Evolutionary conservation across 1,284 basidiomycete species (phyloP).

Genomic region (Ustilago hordei): DNA sequence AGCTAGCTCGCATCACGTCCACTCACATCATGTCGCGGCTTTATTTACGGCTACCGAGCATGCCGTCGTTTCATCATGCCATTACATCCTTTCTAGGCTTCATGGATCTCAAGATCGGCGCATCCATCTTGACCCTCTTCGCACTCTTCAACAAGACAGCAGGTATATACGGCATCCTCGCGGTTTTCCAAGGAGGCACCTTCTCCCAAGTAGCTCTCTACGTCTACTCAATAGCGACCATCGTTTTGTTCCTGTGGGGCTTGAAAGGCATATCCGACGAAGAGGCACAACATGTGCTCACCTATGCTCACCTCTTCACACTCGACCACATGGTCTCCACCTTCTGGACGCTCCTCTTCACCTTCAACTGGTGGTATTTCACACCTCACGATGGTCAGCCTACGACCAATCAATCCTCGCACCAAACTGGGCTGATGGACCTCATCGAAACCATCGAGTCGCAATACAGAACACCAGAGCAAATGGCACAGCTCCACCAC

Average conservation of each 20-base stretch:
- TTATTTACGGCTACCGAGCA: constrained; percentile 55
- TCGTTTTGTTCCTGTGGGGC: constrained; percentile 87
- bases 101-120: constrained; percentile 68
- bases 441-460: constrained; percentile 67
- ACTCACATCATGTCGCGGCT: constrained; percentile 54
- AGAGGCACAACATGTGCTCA: constrained; percentile 75
- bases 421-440: constrained; percentile 67
- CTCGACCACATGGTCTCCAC: constrained; percentile 94
- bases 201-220: constrained; percentile 85
- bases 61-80: constrained; percentile 55
- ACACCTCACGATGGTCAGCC: constrained; percentile 82
- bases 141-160: constrained; percentile 94
- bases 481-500: constrained; percentile 63
- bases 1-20: not conserved
- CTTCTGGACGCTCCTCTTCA: constrained; percentile 90
- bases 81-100: constrained; percentile 66
- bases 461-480: constrained; percentile 60
- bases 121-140: constrained; percentile 66
- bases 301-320: constrained; percentile 91
- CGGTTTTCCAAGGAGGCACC: constrained; percentile 86
- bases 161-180: constrained; percentile 94
- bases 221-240: constrained; percentile 86
- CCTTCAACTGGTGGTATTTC: constrained; percentile 87
- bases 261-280: constrained; percentile 81
- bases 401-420: constrained; percentile 51